Evolutionary conservation across 2,329 filamentous ascomycete species (phyloP), one percentile per base, ranked within the genome.

Genomic region (Apiospora aurea): DNA sequence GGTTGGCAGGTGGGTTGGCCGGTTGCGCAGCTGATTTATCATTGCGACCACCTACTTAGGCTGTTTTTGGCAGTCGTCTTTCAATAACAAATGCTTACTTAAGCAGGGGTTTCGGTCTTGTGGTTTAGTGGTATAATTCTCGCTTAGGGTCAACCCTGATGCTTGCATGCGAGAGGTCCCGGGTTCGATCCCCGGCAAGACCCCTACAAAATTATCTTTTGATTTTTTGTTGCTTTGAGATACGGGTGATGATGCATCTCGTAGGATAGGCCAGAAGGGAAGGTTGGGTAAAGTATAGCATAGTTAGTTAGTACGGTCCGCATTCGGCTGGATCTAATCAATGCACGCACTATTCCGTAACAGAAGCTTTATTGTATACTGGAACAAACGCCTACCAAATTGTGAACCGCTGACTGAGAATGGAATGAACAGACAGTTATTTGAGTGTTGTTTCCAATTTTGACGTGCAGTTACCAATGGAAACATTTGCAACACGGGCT

Each of bases 41-140:
- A 3, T n/a, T 2, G 18, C 14, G 29, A 57, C 51, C 26, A 7
- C 16, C 1, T 34, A 34, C 14, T 34, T 57, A 57, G 5, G 7
- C 26, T 26, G 6, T 21, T 2, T 18, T 57, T 34, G 14, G 7
- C 0, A 6, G 7, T 34, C 0, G 6, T 18, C 51, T n/a, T 64
- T 64, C 57, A 64, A 64, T 21, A 64, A 41, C 57, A 64, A 21
- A 34, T 57, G 51, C 26, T 57, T 57, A 57, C 51, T 21, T 57
- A 57, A 57, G 57, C 57, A n/a, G 34, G 29, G 34, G 29, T 64
- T 41, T 41, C 57, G 57, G 57, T 64, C 57, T 64, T 64, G 57
- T 64, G 57, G 57, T 64, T 64, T 64, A 64, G 57, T 64, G 57
- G 57, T 64, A 64, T 64, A 64, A 64, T 64, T 64, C 57, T 64